These are phyloP conservation scores for Paracamarosporium sp. DNA, from an alignment of 2,329 filamentous ascomycete species.

Conservation along the genomic window DNA sequence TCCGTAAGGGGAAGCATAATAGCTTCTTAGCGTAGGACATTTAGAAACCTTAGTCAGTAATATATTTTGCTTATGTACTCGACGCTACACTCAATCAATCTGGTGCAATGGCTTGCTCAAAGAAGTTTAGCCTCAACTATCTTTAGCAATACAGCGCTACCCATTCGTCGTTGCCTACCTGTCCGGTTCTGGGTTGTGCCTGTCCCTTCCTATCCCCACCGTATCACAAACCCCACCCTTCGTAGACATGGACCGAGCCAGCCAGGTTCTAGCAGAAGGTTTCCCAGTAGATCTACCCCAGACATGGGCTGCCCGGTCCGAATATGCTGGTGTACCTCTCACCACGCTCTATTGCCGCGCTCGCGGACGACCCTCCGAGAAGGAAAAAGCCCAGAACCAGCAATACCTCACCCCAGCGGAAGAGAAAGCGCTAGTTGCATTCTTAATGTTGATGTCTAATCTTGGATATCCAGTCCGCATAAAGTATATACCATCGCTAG, in stretches of 20 bases:
- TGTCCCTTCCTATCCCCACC: not conserved
- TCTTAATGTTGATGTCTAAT: constrained; percentile 11
- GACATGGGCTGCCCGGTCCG: not conserved
- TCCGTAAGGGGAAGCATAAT: not conserved
- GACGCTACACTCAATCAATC: not conserved
- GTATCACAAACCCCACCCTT: not conserved
- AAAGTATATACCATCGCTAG: constrained; percentile 18
- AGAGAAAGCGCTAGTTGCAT: constrained; percentile 33
- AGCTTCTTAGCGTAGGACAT: not conserved
- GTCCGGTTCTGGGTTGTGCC: not conserved
- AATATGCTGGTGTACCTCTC: constrained; percentile 12
- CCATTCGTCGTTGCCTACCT: not conserved
- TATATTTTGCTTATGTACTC: not conserved
- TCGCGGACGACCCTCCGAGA: constrained; percentile 19
- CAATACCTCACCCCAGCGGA: constrained; percentile 36
- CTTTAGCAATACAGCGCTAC: too few relatives aligned
- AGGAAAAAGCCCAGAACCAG: constrained; percentile 19
- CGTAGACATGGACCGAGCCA: not conserved
- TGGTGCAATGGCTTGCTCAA: too few relatives aligned
- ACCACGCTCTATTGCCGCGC: constrained; percentile 19
- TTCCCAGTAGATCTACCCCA: not conserved
- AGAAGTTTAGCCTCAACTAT: too few relatives aligned
- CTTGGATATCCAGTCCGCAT: constrained; percentile 15
- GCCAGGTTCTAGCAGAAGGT: not conserved
- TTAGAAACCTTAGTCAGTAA: not conserved